Evolutionary conservation across 768 basidiomycete genomes (phyloP).

Genomic region (Leccinum olivaceopallidum): DNA sequence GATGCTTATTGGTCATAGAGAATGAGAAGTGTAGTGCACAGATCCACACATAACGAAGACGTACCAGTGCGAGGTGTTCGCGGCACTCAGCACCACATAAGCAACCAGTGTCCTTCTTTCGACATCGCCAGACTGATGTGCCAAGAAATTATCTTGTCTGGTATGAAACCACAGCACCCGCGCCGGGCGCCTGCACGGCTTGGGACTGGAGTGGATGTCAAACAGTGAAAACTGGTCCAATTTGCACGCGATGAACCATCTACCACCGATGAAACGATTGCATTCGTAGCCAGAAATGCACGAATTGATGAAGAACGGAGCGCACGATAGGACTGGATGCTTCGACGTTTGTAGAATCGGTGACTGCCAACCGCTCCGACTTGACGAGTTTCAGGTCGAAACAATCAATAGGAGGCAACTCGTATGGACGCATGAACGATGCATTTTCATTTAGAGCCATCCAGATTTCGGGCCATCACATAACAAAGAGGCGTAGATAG

Average conservation of each 20-base stretch:
- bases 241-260: background rate
- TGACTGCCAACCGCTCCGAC: no score
- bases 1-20: background rate
- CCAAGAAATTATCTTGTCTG: background rate
- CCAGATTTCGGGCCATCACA: no score
- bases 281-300: no score
- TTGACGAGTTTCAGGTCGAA: no score
- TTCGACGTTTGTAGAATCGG: no score
- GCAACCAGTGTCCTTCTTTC: background rate
- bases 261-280: background rate
- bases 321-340: background rate
- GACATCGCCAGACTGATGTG: background rate
- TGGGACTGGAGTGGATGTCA: background rate
- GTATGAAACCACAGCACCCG: background rate
- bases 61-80: background rate
- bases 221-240: background rate
- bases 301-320: no score
- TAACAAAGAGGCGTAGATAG: no score
- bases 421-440: no score
- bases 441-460: no score
- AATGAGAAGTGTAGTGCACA: background rate
- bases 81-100: background rate
- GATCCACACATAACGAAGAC: background rate
- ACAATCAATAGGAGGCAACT: no score
- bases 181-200: background rate